Conservation (phyloP, 768 basidiomycete genomes). For the Mycena sanguinolenta region DNA sequence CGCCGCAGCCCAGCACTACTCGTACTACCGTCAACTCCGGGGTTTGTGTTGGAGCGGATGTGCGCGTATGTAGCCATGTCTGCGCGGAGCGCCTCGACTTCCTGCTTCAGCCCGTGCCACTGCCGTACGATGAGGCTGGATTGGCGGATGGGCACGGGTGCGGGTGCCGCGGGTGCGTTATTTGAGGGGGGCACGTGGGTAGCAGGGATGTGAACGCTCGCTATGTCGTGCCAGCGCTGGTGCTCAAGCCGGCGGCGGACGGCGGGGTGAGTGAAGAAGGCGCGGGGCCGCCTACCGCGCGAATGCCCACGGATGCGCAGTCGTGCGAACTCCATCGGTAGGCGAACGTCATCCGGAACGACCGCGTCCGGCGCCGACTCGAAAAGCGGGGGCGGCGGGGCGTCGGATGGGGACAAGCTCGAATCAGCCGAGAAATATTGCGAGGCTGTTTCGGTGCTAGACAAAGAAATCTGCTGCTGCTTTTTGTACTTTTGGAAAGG, state of each 20-base stretch:
- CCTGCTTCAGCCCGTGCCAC: background rate
- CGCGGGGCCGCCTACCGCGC: background rate
- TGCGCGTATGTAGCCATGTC: slow-evolving; percentile 1
- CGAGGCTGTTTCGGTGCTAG: background rate
- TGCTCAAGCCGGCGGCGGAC: background rate
- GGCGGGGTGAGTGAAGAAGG: background rate
- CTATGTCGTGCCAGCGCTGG: slow-evolving; percentile 6
- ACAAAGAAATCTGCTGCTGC: background rate
- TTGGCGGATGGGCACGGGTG: background rate
- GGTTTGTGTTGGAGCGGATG: background rate
- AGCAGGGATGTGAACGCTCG: slow-evolving; percentile 1
- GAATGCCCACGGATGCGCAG: slow-evolving; percentile 4
- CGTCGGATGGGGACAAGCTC: background rate
- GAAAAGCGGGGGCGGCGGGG: background rate
- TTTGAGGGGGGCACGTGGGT: background rate
- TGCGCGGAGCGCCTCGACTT: background rate
- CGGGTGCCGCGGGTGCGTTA: background rate
- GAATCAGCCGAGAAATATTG: background rate
- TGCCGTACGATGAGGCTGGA: slow-evolving; percentile 2
- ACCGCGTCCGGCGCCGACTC: background rate
- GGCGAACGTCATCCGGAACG: background rate
- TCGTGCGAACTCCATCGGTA: slow-evolving; percentile 13
- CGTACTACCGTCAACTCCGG: slow-evolving; percentile 3
- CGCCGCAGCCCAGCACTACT: slow-evolving; percentile 1
- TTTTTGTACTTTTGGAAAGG: slow-evolving; percentile 20